Conservation (phyloP, 2,329 filamentous ascomycete genomes). For the Fusarium austroafricanum region DNA sequence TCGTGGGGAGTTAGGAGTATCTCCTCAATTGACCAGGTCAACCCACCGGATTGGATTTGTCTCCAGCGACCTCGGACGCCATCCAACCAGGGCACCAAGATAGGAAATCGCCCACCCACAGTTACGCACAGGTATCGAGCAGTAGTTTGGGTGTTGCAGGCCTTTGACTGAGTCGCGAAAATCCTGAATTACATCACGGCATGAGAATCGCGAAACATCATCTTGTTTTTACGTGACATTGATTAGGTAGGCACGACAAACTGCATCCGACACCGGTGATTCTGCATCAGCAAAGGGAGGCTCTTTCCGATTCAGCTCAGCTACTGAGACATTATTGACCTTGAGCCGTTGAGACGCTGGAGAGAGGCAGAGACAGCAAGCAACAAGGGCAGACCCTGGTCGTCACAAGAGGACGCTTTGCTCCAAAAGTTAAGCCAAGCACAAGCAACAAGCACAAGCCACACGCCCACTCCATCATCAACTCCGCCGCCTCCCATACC, state of each 20-base stretch:
- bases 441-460: conserved; percentile 12
- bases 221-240: not conserved
- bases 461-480: conserved; percentile 38
- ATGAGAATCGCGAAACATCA: conserved; percentile 17
- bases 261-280: not conserved
- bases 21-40: conserved; percentile 28
- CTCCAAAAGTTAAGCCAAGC: conserved; percentile 16
- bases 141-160: conserved; percentile 22
- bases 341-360: conserved; percentile 14
- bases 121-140: conserved; percentile 28
- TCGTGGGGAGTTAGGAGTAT: conserved; percentile 28
- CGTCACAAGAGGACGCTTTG: conserved; percentile 18
- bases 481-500: conserved; percentile 31
- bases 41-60: conserved; percentile 33
- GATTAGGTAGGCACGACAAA: conserved; percentile 1
- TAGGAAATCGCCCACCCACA: conserved; percentile 37
- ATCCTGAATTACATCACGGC: conserved; percentile 31
- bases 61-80: conserved; percentile 10
- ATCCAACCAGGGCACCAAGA: conserved; percentile 40
- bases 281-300: conserved; percentile 7
- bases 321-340: conserved; percentile 29
- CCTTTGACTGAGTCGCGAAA: conserved; percentile 21
- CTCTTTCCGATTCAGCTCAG: conserved; percentile 9
- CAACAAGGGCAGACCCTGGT: conserved; percentile 21
- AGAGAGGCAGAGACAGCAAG: conserved; percentile 1